Evolutionary conservation across 352 stramenopile genomes (phyloP), one percentile per base, ranked within the genome.

Genomic region (Pythium aphanidermatum): DNA sequence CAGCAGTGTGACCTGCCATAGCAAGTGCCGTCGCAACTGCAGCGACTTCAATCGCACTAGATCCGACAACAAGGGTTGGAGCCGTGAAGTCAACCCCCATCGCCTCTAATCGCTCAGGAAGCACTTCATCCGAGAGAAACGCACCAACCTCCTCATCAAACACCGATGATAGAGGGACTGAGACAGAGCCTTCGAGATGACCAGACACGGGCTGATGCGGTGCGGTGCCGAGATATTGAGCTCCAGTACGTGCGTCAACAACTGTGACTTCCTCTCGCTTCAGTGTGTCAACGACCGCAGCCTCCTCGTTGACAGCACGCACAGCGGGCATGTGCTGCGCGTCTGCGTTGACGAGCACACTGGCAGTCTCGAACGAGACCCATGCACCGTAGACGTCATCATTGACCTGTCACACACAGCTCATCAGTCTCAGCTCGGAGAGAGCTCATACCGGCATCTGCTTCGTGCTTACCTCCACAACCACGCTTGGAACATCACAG

Each of bases 21-120:
- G 81, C 36, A 21, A 85, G 44, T 0, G 59, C 65, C 49, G 67
- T 86, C 6, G 80, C 80, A 26, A 89, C 73, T 3, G 71, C 56
- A 36, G 80, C 77, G 24, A 69, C 77, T 60, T 90, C 71, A 7
- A 60, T 49, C 4, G 54, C 56, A 24, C 65, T 53, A n/a, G 62
- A 67, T 2, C 54, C 68, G 5, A 87, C 42, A 13, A 89, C 71
- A 6, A 65, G 60, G 21, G 83, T 58, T 9, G 59, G 55, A 7
- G 36, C 46, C 9, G 67, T 49, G 13, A 75, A 52, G 36, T 68
- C 50, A 28, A 89, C 49, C 4, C 67, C 63, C 19, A 64, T 63
- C 13, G 44, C 47, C 41, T 73, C 63, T 13, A 89, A 65, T 13
- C 79, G 32, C 1, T 68, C 54, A 2, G 47, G 47, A 11, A 86